Conservation (phyloP, 208 protist species). For the Angomonas ambiguus region DNA sequence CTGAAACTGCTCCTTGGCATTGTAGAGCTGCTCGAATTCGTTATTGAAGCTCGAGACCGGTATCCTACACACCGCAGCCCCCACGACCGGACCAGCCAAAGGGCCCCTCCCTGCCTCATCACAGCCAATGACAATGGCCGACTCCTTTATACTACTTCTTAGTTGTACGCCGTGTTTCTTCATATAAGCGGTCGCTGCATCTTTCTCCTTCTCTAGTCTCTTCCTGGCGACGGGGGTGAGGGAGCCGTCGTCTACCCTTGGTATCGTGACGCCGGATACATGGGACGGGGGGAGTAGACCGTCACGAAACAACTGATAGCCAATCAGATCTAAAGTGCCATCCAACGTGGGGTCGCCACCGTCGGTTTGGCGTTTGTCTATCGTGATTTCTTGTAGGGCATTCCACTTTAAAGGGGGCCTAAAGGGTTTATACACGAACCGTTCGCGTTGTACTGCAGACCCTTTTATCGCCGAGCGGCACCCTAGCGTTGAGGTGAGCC, state of each 20-base stretch:
- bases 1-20: constrained; percentile 74
- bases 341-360: constrained; percentile 71
- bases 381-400: constrained; percentile 59
- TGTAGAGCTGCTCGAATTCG: constrained; percentile 64
- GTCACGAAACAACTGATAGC: constrained; percentile 85
- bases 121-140: constrained; percentile 79
- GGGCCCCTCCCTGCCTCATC: constrained; percentile 88
- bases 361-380: constrained; percentile 54
- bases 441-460: neutral
- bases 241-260: constrained; percentile 17
- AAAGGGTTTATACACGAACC: constrained; percentile 19
- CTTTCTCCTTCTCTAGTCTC: constrained; percentile 41
- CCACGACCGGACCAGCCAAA: constrained; percentile 86
- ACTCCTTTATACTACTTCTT: constrained; percentile 84
- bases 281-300: constrained; percentile 57
- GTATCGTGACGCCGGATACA: constrained; percentile 24
- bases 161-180: constrained; percentile 67
- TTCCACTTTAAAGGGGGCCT: constrained; percentile 57
- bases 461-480: neutral
- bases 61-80: constrained; percentile 77
- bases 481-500: neutral
- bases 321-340: constrained; percentile 73
- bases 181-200: constrained; percentile 44
- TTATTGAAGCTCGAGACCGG: constrained; percentile 89
- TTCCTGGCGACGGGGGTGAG: constrained; percentile 27